Evolutionary conservation across 1,284 basidiomycete genomes (phyloP), one percentile per base, ranked within the genome.

Genomic region (Abortiporus biennis): DNA sequence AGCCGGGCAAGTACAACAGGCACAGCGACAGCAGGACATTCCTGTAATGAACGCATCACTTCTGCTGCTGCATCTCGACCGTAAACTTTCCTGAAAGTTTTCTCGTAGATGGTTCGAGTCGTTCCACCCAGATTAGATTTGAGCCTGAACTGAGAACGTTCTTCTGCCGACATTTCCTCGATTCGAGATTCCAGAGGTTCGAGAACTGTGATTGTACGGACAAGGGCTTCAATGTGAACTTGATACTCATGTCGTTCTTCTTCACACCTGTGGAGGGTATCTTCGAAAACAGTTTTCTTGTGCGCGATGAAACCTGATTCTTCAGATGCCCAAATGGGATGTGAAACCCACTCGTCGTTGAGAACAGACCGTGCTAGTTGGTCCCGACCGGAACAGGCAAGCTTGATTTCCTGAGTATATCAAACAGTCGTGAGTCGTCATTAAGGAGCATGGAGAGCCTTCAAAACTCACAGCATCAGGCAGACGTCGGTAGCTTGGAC

Each of bases 181-280:
- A 99, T 88, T 38, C 94, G 85, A 29, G 76, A 77, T 50, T 83
- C 80, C 47, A 99, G 76, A 2, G 94, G 94, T 60, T 98, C 93
- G 44, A 99, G 78, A 35, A 97, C 68, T 1, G 91, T 83, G 57
- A 98, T 96, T 8, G 94, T 98, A 36, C 94, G 84, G 15, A 84
- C 68, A 55, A 98, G 84, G 31, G 88, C 92, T 60, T 98, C 93
- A 40, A 99, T 83, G 57, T 96, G 90, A 54, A 96, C 95, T 57
- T 97, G 93, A 64, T 94, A 99, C 65, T 99, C 96, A 68, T 98
- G 92, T 20, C 96, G 82, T 63, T 99, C 96, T 62, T 99, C 96
- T 63, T 99, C 96, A 53, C 90, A 88, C 62, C 91, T 91, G 68
- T 99, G 94, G 44, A 99, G 74, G 0, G 91, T 90, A 57, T 98